Base-by-base conservation (phyloP, 2,329 filamentous ascomycete genomes). In the Botryosphaeria dothidea region DNA sequence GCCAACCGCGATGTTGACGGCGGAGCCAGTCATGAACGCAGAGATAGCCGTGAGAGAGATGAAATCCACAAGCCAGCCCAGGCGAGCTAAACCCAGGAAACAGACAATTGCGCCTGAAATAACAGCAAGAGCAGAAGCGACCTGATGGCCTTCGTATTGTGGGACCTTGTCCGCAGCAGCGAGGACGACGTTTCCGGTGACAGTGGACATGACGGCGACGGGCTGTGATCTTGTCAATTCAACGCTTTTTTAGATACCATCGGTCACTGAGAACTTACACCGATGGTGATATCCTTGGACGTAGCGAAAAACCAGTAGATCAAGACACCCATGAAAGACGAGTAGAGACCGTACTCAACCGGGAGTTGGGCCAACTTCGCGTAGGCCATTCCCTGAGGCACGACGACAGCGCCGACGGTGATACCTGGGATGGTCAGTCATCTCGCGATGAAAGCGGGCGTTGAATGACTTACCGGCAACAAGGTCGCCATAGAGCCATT, bases 231-330 rank as follows among this genome's bases (percentile, higher is more conserved):
- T 17, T 19, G 21, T 57, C 23, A 58, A 52, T 31, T 8, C 21
- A 27, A 9, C 5, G 57, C 29, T 19, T 31, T 9, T 5, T n/a
- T 11, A 11, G 5, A 13, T 13, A 1, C 11, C 23, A 13, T 46
- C 46, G 23, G 31, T 3, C 23, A 7, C 27, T 48, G 7, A 25
- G 15, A 62, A 85, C 89, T 78, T 83, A 92, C 90, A n/a, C 94
- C 94, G 65, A 98, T 98, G 9, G 94, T 97, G 73, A 99, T 98
- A 77, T 99, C 94, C 76, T 98, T 99, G 15, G 94, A 97, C 0
- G 95, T 99, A 36, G 93, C 95, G 73, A 98, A 98, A 74, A 97
- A 91, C 94, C 94, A 98, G 79, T 99, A 99, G 67, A 97, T 84
- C 68, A 97, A 77, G 17, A 96, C 93, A 58, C 94, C 95, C 85